These are phyloP conservation scores for Solanum okadae DNA, from an alignment of 257 asterid species.

Conservation along the genomic window DNA sequence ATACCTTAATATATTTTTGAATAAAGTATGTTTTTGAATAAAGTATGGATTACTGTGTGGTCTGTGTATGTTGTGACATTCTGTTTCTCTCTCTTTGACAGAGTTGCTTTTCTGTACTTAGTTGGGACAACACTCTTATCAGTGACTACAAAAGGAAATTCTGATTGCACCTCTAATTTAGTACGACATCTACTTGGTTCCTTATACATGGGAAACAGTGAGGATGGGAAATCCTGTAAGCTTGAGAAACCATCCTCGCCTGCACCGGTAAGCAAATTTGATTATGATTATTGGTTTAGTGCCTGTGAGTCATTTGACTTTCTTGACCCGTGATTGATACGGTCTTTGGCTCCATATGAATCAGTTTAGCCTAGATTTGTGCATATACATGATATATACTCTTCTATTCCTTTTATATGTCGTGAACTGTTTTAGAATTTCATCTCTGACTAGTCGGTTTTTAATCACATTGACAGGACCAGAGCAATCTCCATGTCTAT, in stretches of 20 bases:
- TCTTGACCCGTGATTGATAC: background rate
- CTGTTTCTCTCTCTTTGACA: background rate
- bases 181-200: background rate
- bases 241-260: slow-evolving; percentile 56
- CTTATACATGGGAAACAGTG: slow-evolving; percentile 63
- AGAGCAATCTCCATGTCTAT: slow-evolving; percentile 54
- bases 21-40: background rate
- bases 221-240: slow-evolving; percentile 54
- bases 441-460: background rate
- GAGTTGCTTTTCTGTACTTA: background rate
- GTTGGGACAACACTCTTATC: background rate
- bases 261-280: slow-evolving; percentile 34
- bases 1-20: background rate
- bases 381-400: background rate
- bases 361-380: background rate
- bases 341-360: background rate
- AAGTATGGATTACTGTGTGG: background rate
- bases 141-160: slow-evolving; percentile 8
- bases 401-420: background rate
- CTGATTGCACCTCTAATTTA: background rate
- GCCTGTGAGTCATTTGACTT: background rate
- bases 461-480: slow-evolving; percentile 57
- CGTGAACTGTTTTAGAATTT: background rate
- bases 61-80: background rate
- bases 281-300: background rate